phyloP scores from a whole-genome alignment of 257 asterid genomes.

The Nicotiana benthamiana region DNA sequence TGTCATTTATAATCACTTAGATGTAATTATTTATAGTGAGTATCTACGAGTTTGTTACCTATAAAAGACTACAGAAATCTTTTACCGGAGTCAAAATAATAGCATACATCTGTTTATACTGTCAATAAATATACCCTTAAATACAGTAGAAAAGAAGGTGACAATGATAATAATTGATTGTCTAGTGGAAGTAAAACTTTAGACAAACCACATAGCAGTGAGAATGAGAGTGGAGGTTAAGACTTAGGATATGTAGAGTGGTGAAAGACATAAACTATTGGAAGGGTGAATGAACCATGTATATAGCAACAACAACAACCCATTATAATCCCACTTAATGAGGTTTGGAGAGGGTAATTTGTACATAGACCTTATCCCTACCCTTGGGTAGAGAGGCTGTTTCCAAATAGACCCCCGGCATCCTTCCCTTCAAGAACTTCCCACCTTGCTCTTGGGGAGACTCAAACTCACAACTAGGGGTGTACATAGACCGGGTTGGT shows the following conservation, averaged over 20 bases:
- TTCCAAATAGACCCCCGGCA: too few species aligned
- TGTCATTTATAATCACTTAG: neutral
- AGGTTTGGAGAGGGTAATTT: too few species aligned
- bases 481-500: too few species aligned
- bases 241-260: neutral
- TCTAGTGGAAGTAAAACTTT: neutral
- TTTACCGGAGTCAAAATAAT: neutral
- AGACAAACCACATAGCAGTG: neutral
- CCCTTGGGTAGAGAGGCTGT: too few species aligned
- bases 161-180: neutral
- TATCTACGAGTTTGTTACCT: neutral
- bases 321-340: too few species aligned
- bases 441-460: too few species aligned
- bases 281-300: conserved; percentile 12
- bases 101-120: too few species aligned
- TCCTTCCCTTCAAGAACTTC: too few species aligned
- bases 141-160: neutral
- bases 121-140: neutral
- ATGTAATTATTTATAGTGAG: neutral
- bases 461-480: too few species aligned
- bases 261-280: conserved; percentile 34
- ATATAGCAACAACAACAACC: too few species aligned
- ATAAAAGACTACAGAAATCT: neutral
- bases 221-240: neutral
- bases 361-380: too few species aligned